Base-by-base conservation (phyloP, 2,329 filamentous ascomycete genomes). In the Nemania sp. region DNA sequence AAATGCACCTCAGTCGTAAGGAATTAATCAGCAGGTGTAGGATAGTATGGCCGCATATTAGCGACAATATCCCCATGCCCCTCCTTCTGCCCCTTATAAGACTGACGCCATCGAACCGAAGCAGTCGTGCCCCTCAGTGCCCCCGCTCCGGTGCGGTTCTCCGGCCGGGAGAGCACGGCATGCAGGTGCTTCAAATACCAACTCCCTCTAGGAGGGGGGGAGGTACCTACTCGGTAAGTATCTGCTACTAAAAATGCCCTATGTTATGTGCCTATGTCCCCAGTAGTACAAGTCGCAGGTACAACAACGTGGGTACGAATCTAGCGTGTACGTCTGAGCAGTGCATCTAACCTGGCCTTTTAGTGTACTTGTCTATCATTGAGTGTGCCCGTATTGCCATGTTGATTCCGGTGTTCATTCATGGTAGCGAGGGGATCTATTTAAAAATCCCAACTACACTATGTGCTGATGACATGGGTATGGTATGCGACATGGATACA, bases 71-170 rank as follows among this genome's bases (percentile, higher is more conserved):
- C 34, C 13, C 5, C 5, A 13, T 47, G 39, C 54, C 59, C 46
- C 54, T 62, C 43, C 39, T 52, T 29, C 21, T 20, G 12, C 34
- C 13, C 17, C 40, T 43, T 48, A 17, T 6, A 52, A 53, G 29
- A 49, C 25, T 65, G 63, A 65, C 63, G 63, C 60, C 57, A 65
- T 65, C 57, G 52, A 21, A n/a, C n/a, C 34, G 25, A 12, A 7
- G 32, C 29, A 55, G 5, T 32, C 34, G 34, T 37, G 57, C 60
- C 60, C 60, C 61, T 52, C 56, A 54, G 9, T 47, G 50, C 62
- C 62, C 62, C 64, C 64, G 59, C 64, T 62, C 46, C 42, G 46
- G 55, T 34, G 43, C 58, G 47, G 47, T 25, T 39, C 10, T 29
- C 47, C 43, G 50, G 6, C 17, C 45, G 54, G 13, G 54, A 54